Evolutionary conservation across 768 basidiomycete species (phyloP), one percentile per base, ranked within the genome.

Genomic region (Lentinula edodes): DNA sequence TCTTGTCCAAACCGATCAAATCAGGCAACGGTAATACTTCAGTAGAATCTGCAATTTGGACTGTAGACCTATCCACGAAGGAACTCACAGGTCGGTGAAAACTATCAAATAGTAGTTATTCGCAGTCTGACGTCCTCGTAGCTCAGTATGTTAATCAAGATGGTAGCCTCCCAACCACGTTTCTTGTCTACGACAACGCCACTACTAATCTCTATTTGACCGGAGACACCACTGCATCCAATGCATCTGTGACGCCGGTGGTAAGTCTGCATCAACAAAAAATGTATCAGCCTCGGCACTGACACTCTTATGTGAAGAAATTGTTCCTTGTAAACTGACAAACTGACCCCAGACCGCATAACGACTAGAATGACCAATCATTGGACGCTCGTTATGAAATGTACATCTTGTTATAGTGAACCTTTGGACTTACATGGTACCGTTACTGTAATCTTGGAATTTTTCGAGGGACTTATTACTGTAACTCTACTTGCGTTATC

Each of bases 41-140:
- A 32, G 74, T 71, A 51, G 78, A 83, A 65, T 82, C 81, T 28
- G 72, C 79, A 28, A 80, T 83, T 60, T 83, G 82, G 82, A 67
- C 73, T 36, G 66, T 78, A 56, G 63, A 82, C 63, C 63, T 66
- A 3, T 62, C 61, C 13, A 79, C 77, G 6, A 68, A 73, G 38
- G 70, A 80, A 65, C 65, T 83, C 34, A 74, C 69, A 58, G 74
- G 82, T 82, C 16, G 45, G 41, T 57, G 10, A 36, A 32, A 9
- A 16, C 34, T 42, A 6, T 20, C 42, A 12, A 16, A 8, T 48
- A 38, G 34, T 41, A 5, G 32, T 46, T 42, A 32, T 35, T 35
- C 23, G 35, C 62, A 39, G 2, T 43, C 9, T 36, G 7, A 7
- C 41, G 18, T 20, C 13, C 45, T 35, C 42, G 35, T 61, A 83